Conservation (phyloP, 2,329 filamentous ascomycete genomes). For the Lomentospora prolificans region DNA sequence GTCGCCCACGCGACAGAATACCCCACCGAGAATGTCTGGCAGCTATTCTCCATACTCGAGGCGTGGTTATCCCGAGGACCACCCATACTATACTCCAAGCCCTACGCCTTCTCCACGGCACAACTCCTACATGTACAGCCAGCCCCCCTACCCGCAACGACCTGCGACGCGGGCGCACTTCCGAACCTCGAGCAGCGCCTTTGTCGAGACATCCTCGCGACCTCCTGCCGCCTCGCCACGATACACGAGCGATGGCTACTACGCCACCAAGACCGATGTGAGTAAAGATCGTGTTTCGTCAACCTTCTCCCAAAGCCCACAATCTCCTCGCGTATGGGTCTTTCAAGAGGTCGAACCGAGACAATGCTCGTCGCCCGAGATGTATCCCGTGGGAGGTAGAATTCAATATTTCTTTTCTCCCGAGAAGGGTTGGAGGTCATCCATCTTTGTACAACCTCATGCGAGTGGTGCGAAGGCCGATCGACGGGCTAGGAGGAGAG, state of each 20-base stretch:
- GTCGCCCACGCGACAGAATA: conserved; percentile 1
- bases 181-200: conserved; percentile 19
- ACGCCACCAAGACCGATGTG: conserved; percentile 50
- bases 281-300: conserved; percentile 27
- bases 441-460: not conserved
- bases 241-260: conserved; percentile 52
- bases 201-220: conserved; percentile 32
- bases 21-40: conserved; percentile 4
- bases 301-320: not conserved
- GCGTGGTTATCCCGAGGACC: conserved; percentile 5
- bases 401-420: not conserved
- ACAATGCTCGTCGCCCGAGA: not conserved
- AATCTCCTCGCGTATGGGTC: not conserved
- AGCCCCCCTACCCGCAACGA: conserved; percentile 10
- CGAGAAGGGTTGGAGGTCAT: not conserved
- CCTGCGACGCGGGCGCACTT: conserved; percentile 13
- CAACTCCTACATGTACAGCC: conserved; percentile 3
- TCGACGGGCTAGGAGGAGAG: not conserved
- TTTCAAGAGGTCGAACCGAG: conserved; percentile 1
- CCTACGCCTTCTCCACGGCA: conserved; percentile 5
- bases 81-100: conserved; percentile 5
- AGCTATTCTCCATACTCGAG: conserved; percentile 6
- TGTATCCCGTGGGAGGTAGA: not conserved
- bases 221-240: conserved; percentile 46
- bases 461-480: not conserved